Evolutionary conservation across 2,329 filamentous ascomycete species (phyloP), one percentile per base, ranked within the genome.

Genomic region (Rhynchosporium graminicola): DNA sequence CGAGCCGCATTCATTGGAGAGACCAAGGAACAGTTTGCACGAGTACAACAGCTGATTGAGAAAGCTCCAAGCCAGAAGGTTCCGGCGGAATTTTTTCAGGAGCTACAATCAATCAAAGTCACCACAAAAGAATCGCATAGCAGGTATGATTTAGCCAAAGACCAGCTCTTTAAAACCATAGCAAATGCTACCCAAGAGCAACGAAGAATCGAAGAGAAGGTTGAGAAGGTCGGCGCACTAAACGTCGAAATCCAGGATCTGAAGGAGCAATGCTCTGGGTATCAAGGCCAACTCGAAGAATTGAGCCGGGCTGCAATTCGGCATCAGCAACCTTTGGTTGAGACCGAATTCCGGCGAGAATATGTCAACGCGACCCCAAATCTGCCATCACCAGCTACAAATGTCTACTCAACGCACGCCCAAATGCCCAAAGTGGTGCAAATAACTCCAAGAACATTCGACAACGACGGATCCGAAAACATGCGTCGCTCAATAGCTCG

Each of bases 1-100:
- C 26, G 64, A 10, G 36, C 40, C 28, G 13, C 48, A 1, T 66
- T 57, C 42, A 64, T 65, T 36, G 60, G 68, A 48, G 51, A 65
- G 51, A 57, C 63, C 4, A 42, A 33, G 9, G 59, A 65, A 28
- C 63, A 31, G 12, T 31, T 52, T 12, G 36, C 38, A 29, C 57
- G 26, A 40, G 40, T 59, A 15, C 48, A 45, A 33, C 33, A 51
- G 5, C n/a, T 59, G 46, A 20, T 51, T 29, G 9, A 46, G 12
- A 46, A 13, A 45, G 47, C 4, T 29, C 26, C 36, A 15, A 59
- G 28, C 28, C 26, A n/a, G 20, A 45, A 45, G 3, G 13, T 36
- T 26, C 15, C 57, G 2, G 10, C 15, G 2, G 15, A 52, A 9
- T 45, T 36, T n/a, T 33, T 15, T 15, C 10, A 48, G 15, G 46